Base-by-base conservation (phyloP, 805 yeast species). In the Candida caryicola region DNA sequence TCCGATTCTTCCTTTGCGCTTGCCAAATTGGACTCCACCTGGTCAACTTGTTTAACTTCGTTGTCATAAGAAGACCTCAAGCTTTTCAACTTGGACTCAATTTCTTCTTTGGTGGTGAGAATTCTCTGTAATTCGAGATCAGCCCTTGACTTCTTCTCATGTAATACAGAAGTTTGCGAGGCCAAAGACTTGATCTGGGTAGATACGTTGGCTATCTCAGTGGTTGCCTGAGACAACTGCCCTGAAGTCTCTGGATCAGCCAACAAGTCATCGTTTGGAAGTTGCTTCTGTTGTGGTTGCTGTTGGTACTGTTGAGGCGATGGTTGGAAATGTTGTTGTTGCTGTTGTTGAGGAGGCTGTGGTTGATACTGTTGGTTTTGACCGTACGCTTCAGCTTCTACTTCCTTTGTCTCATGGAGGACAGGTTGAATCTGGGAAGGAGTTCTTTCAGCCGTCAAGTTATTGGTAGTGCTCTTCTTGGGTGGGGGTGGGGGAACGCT, bases 181-280 rank as follows among this genome's bases (percentile, higher is more conserved):
- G 89, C 76, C 46, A 91, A 67, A 0, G 95, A 84, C 46, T 79
- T 79, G 46, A 87, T 82, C 64, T 90, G 96, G 50, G 82, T 86
- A 0, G 95, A 84, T 29, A 85, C 71, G 50, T 90, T 87, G 12
- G 95, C 96, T 58, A 88, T 75, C 50, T 87, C 96, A 5, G 89
- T 76, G 5, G 93, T 79, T 3, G 95, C 91, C 43, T 77, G 76
- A 1, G 95, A 79, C 34, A 88, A 66, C 52, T 82, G 79, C 19
- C 81, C 79, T 1, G 86, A 74, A 1, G 82, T 73, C 36, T 76
- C 85, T 4, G 71, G 66, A 34, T 81, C 83, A 0, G 83, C 80
- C 37, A 77, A 64, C 35, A 81, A 59, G 44, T 80, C 86, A 39
- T 59, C 62, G 37, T 73, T 68, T n/a, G n/a, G n/a, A n/a, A n/a